A percentile compares a stretch with the other conserved stretches of the same genome.
Conservation (phyloP, 2,329 filamentous ascomycete genomes). For the Pestalotiopsis sp. region DNA sequence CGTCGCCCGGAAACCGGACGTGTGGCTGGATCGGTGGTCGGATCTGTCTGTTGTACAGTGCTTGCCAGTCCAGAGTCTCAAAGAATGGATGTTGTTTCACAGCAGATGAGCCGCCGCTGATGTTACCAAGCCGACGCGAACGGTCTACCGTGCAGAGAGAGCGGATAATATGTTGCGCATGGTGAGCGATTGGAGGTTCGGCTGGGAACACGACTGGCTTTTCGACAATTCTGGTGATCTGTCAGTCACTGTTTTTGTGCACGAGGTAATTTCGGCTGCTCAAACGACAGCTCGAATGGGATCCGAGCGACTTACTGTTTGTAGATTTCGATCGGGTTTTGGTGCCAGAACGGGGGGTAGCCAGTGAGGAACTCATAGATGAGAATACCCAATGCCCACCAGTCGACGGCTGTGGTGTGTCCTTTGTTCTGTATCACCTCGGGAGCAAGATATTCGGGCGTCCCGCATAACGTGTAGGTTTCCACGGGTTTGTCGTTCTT, state of each 20-base stretch:
- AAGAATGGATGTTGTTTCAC: conserved; percentile 83
- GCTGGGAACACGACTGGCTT: conserved; percentile 76
- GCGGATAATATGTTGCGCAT: conserved; percentile 75
- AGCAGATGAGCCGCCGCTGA: conserved; percentile 70
- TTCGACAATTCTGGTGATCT: conserved; percentile 67
- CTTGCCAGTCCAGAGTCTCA: conserved; percentile 72
- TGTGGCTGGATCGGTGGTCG: conserved; percentile 77
- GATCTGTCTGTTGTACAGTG: conserved; percentile 64
- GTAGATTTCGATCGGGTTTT: conserved; percentile 86
- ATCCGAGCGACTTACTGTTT: conserved; percentile 58
- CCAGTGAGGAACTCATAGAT: conserved; percentile 85
- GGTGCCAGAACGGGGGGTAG: conserved; percentile 85
- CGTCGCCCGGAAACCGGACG: conserved; percentile 71
- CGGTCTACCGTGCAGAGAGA: conserved; percentile 80
- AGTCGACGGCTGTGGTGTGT: conserved; percentile 76
- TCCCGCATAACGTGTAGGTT: conserved; percentile 83
- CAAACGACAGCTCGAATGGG: not conserved
- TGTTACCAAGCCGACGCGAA: conserved; percentile 76
- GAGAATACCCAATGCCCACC: conserved; percentile 85
- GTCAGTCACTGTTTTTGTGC: conserved; percentile 18
- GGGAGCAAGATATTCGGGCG: conserved; percentile 81
- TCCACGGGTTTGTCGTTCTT: conserved; percentile 56
- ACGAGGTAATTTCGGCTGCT: not conserved
- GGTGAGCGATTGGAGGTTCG: conserved; percentile 64
- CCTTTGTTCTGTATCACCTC: conserved; percentile 86